Evolutionary conservation across 495 filamentous ascomycete genomes (phyloP), one percentile per base, ranked within the genome.

Genomic region (Tuber aestivum): DNA sequence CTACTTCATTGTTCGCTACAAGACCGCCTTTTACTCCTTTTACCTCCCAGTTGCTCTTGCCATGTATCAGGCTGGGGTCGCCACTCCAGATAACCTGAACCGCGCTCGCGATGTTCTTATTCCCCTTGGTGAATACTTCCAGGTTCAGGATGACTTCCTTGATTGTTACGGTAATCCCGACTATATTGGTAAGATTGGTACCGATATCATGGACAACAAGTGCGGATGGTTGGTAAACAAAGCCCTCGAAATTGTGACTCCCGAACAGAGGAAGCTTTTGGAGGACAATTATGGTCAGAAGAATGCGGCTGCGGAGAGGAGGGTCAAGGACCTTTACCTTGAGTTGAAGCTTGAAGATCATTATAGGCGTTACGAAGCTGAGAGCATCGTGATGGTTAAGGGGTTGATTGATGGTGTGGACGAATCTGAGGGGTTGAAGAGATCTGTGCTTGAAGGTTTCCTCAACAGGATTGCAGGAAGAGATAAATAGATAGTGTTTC

Each of bases 201-300:
- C 96, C 76, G 95, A 99, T 83, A 99, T 99, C 83, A 89, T 93
- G 87, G 95, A 99, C 85, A 99, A 99, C 89, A 99, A 99, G 87
- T 99, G 95, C 88, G 94, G 92, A 10, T 99, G 95, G 95, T 84
- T 98, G 35, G 88, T 99, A 83, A 98, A 98, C 87, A 91, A 97
- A 85, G 96, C 96, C 68, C 88, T 98, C 69, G 85, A 89, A 82
- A 87, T 90, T 70, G 92, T 90, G 74, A 92, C 86, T 3, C 88
- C 92, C 18, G 92, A 93, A 84, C 96, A 98, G 88, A 90, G 93
- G 80, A 86, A 91, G 84, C 83, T 93, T 50, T 90, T 93, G 48
- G 91, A 96, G 81, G 89, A 91, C 69, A 92, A 94, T 85, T 97
- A 97, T 84, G 95, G 95, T 76, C 89, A 89, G 83, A 98, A 98